Evolutionary conservation across 2,329 filamentous ascomycete species (phyloP).

Genomic region (Pseudogymnoascus sp.): DNA sequence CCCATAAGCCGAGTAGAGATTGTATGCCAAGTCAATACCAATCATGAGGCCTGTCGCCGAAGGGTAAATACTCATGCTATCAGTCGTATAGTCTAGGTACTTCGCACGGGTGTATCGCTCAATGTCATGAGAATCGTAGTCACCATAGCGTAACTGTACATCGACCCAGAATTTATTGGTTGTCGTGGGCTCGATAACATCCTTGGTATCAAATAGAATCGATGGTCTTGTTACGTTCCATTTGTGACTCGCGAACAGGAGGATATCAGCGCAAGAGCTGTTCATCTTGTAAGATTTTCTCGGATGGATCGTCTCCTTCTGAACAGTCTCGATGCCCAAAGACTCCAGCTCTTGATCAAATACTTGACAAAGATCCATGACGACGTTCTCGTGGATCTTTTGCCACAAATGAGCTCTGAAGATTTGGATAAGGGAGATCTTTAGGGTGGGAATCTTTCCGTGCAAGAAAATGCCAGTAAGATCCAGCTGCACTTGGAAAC

Average conservation of each 20-base stretch:
- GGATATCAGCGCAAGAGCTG: conserved; percentile 94
- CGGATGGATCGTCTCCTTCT: conserved; percentile 98
- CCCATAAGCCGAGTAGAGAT: conserved; percentile 94
- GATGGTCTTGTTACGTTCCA: conserved; percentile 97
- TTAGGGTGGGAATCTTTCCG: conserved; percentile 95
- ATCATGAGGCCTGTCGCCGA: conserved; percentile 97
- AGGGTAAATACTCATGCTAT: conserved; percentile 97
- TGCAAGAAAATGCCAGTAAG: conserved; percentile 97
- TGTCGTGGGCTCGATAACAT: conserved; percentile 84
- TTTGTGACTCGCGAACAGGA: conserved; percentile 95
- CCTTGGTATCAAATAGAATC: conserved; percentile 90
- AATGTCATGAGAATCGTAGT: conserved; percentile 98
- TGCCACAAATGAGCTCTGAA: conserved; percentile 99
- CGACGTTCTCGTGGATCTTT: conserved; percentile 97
- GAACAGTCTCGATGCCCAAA: conserved; percentile 90
- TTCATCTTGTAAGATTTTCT: conserved; percentile 99
- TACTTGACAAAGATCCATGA: conserved; percentile 98
- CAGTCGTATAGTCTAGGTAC: conserved; percentile 96
- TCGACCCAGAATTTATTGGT: conserved; percentile 99
- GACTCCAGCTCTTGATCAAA: conserved; percentile 97
- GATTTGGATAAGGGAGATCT: conserved; percentile 97
- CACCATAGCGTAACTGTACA: conserved; percentile 90
- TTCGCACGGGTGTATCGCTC: conserved; percentile 96
- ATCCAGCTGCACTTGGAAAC: conserved; percentile 98
- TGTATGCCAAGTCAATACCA: conserved; percentile 94